Conservation (phyloP, 176 grass and related monocot species). For the Triticum timopheevii region DNA sequence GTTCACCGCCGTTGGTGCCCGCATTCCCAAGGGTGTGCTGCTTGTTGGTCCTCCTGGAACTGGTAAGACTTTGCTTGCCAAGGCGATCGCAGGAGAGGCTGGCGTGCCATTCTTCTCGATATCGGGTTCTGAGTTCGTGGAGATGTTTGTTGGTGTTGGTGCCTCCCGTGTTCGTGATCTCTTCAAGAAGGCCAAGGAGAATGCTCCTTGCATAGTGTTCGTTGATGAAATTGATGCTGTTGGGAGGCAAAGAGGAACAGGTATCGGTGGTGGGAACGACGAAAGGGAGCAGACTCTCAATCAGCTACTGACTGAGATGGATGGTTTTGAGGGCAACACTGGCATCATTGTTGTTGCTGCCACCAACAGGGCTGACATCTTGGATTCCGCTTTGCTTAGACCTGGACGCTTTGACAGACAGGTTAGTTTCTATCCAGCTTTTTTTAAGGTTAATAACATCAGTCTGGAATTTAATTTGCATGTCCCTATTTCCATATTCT, state of each 20-base stretch:
- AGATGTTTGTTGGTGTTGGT: constrained; percentile 99
- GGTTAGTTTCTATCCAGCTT: constrained; percentile 44
- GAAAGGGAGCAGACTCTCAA: constrained; percentile 94
- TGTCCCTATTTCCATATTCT: neutral
- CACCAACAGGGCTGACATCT: constrained; percentile 92
- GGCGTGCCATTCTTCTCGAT: constrained; percentile 99
- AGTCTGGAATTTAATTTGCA: constrained; percentile 4
- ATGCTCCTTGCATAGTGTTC: constrained; percentile 95
- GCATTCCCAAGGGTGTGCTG: constrained; percentile 97
- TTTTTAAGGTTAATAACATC: neutral
- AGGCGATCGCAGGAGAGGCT: constrained; percentile 96
- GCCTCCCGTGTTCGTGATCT: constrained; percentile 94
- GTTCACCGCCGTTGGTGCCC: constrained; percentile 95
- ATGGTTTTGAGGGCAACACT: constrained; percentile 95
- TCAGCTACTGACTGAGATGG: constrained; percentile 92
- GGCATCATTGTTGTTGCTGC: constrained; percentile 97
- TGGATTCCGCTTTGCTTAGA: constrained; percentile 94
- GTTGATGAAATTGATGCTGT: constrained; percentile 97
- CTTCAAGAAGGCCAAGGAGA: constrained; percentile 99
- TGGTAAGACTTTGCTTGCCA: constrained; percentile 95
- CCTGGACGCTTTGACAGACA: constrained; percentile 99
- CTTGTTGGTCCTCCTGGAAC: constrained; percentile 96
- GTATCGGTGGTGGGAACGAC: constrained; percentile 94
- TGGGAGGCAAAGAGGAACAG: constrained; percentile 86
- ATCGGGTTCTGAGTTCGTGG: constrained; percentile 95